A percentile compares a stretch with the other conserved stretches of the same genome.
Conservation (phyloP, 169 alveolate genomes). For the Cryptosporidium xiaoi region DNA sequence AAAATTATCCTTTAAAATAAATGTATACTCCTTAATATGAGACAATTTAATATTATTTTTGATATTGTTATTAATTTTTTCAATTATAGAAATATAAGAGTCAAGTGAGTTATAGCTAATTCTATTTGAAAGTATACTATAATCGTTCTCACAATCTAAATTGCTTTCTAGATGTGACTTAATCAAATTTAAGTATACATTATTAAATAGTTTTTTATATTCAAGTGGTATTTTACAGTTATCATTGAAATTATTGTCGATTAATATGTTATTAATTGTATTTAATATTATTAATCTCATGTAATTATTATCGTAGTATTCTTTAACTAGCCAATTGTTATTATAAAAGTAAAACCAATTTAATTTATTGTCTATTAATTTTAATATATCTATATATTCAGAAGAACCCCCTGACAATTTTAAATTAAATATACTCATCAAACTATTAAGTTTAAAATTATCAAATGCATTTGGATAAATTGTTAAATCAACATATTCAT, state of each 20-base stretch:
- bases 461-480: conserved; percentile 50
- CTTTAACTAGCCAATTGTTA: conserved; percentile 18
- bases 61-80: too few relatives aligned
- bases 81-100: too few relatives aligned
- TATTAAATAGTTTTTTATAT: background rate
- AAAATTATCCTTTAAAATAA: background rate
- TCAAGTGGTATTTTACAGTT: background rate
- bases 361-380: background rate
- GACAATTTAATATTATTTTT: too few relatives aligned
- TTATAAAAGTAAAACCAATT: conserved; percentile 30
- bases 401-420: conserved; percentile 15
- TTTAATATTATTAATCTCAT: conserved; percentile 7
- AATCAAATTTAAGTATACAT: background rate
- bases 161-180: background rate
- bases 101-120: too few relatives aligned
- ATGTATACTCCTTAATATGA: background rate
- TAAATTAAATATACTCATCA: background rate
- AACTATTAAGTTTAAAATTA: background rate
- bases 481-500: conserved; percentile 28
- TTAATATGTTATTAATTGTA: conserved; percentile 25
- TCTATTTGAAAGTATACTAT: too few relatives aligned
- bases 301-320: background rate
- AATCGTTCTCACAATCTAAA: background rate
- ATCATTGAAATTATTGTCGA: background rate
- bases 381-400: background rate